Evolutionary conservation across 768 basidiomycete species (phyloP).

Genomic region (Trametes cinnabarina): DNA sequence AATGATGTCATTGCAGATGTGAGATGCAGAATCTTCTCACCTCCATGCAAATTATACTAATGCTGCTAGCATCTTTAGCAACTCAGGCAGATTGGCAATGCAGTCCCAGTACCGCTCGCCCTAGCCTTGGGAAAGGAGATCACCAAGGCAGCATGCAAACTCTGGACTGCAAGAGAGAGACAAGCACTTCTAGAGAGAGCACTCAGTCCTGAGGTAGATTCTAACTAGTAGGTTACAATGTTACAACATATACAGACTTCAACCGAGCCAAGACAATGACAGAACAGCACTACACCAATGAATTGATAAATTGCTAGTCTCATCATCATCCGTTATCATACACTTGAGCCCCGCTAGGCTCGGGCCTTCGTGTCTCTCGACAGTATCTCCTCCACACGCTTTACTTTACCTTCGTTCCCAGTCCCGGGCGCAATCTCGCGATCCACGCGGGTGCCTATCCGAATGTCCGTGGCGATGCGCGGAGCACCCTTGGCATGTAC

Average conservation of each 20-base stretch:
- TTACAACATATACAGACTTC: too few relatives aligned
- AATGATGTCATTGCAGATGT: constrained; percentile 50
- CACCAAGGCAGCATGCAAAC: constrained; percentile 43
- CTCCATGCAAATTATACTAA: neutral
- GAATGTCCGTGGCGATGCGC: constrained; percentile 87
- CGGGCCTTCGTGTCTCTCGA: constrained; percentile 30
- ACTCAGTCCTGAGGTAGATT: constrained; percentile 14
- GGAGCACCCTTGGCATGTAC: constrained; percentile 75
- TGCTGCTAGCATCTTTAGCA: constrained; percentile 44
- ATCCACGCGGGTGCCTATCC: constrained; percentile 88
- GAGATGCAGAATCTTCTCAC: constrained; percentile 23
- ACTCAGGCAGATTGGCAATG: constrained; percentile 77
- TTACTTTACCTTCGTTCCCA: constrained; percentile 79
- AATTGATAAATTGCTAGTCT: too few relatives aligned
- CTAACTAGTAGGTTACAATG: neutral
- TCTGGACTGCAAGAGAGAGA: constrained; percentile 44
- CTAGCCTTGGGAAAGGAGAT: constrained; percentile 54
- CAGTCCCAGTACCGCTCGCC: constrained; percentile 71
- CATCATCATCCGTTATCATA: too few relatives aligned
- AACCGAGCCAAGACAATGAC: too few relatives aligned
- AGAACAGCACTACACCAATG: too few relatives aligned
- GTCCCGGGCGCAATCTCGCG: constrained; percentile 57
- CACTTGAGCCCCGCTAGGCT: neutral
- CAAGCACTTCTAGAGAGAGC: neutral
- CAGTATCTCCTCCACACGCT: constrained; percentile 79